A percentile compares a stretch with the other conserved stretches of the same genome.
phyloP scores from a whole-genome alignment of 129 eudicot genomes.

The Solidago caesia region DNA sequence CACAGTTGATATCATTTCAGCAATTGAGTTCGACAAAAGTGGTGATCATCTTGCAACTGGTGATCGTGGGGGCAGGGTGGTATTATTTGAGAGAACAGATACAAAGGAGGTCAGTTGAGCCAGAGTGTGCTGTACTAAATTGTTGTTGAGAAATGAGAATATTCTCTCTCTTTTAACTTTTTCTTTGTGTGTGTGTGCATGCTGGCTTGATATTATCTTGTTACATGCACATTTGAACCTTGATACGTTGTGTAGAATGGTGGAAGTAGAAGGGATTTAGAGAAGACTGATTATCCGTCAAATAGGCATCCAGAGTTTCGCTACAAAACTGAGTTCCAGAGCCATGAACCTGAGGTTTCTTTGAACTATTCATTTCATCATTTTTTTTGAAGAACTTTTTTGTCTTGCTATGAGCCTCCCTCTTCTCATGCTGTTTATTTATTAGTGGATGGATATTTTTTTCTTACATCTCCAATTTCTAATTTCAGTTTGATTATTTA shows the following conservation, averaged over 20 bases:
- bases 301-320: conserved; percentile 96
- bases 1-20: conserved; percentile 94
- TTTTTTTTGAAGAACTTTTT: neutral
- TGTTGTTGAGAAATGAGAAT: conserved; percentile 7
- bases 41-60: conserved; percentile 99
- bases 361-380: neutral
- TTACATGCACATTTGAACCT: conserved; percentile 25
- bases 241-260: conserved; percentile 51
- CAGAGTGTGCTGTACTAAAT: neutral
- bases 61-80: conserved; percentile 99
- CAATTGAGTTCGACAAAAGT: conserved; percentile 94
- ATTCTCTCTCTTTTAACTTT: neutral
- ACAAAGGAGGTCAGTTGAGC: conserved; percentile 64
- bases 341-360: conserved; percentile 99
- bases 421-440: conserved; percentile 11
- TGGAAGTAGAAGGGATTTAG: conserved; percentile 75
- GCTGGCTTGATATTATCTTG: neutral
- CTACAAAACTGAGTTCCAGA: conserved; percentile 97
- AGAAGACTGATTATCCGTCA: conserved; percentile 65
- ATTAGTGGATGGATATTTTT: conserved; percentile 17
- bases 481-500: conserved; percentile 93
- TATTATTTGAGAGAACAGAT: conserved; percentile 94
- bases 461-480: conserved; percentile 21
- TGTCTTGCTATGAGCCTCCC: conserved; percentile 3
- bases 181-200: neutral